A percentile compares a stretch with the other conserved stretches of the same genome.
Evolutionary conservation across 306 rosid species (phyloP).

Genomic region (Casuarina glauca): DNA sequence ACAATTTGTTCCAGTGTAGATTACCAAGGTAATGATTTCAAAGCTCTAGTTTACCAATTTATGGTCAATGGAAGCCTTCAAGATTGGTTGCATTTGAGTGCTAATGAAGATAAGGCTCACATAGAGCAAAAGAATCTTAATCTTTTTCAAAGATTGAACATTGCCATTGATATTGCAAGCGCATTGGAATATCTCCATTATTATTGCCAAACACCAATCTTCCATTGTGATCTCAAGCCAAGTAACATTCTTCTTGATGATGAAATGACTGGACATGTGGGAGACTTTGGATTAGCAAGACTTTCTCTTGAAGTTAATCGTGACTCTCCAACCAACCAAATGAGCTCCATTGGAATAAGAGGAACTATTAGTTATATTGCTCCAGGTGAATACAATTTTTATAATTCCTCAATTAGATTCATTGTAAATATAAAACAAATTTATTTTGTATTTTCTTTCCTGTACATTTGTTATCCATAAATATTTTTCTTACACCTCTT

Average conservation of each 20-base stretch:
- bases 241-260: not conserved
- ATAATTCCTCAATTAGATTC: not conserved
- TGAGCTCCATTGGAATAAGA: not conserved
- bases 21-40: not conserved
- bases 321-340: not conserved
- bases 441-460: not conserved
- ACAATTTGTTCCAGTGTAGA: not conserved
- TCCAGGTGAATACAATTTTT: not conserved
- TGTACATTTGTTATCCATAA: not conserved
- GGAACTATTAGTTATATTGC: not conserved
- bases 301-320: not conserved
- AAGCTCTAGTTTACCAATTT: not conserved
- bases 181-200: not conserved
- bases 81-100: not conserved
- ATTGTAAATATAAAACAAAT: not conserved
- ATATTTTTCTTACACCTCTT: too few species aligned
- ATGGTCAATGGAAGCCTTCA: not conserved
- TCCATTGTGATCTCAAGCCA: not conserved
- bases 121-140: not conserved
- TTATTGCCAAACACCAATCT: not conserved
- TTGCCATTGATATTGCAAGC: not conserved
- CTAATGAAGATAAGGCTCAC: not conserved
- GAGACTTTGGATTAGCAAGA: not conserved
- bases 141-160: not conserved
- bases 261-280: not conserved